Evolutionary conservation across 176 grass and related monocot species (phyloP).

Genomic region (Avena eriantha): DNA sequence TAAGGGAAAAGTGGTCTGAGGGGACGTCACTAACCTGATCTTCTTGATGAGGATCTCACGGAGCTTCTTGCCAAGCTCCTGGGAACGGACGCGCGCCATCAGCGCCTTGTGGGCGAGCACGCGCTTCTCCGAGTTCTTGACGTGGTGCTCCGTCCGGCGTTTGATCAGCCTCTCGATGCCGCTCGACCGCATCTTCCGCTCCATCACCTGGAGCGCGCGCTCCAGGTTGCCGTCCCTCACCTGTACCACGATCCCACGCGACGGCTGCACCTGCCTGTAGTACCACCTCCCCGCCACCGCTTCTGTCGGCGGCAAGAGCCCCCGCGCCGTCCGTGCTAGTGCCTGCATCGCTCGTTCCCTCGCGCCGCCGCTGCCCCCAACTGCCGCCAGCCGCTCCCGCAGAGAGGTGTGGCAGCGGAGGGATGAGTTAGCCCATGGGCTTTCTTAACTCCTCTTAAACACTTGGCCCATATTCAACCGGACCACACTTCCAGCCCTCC

Average conservation of each 20-base stretch:
- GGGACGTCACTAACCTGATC: constrained; percentile 64
- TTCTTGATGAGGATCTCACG: constrained; percentile 84
- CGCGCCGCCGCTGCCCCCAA: constrained; percentile 11
- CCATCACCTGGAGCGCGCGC: constrained; percentile 71
- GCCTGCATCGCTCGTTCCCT: constrained; percentile 46
- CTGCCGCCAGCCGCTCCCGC: not conserved
- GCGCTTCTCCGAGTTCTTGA: constrained; percentile 96
- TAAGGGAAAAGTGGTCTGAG: not conserved
- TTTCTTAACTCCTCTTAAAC: not conserved
- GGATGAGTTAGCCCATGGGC: not conserved
- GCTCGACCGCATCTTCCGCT: constrained; percentile 76
- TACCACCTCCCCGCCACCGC: not conserved
- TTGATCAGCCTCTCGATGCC: constrained; percentile 88
- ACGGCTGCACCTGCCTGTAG: constrained; percentile 35
- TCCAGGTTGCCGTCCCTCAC: constrained; percentile 92
- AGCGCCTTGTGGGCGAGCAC: constrained; percentile 90
- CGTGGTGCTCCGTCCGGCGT: constrained; percentile 61
- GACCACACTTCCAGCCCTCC: not conserved
- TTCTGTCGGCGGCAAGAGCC: not conserved
- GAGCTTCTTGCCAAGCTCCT: constrained; percentile 88
- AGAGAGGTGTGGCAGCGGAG: not conserved
- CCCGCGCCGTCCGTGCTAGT: constrained; percentile 10
- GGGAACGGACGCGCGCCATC: constrained; percentile 68
- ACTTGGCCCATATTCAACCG: not conserved
- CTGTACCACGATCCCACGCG: constrained; percentile 69